Base-by-base conservation (phyloP, 2,329 filamentous ascomycete genomes). In the Ilyonectria destructans region DNA sequence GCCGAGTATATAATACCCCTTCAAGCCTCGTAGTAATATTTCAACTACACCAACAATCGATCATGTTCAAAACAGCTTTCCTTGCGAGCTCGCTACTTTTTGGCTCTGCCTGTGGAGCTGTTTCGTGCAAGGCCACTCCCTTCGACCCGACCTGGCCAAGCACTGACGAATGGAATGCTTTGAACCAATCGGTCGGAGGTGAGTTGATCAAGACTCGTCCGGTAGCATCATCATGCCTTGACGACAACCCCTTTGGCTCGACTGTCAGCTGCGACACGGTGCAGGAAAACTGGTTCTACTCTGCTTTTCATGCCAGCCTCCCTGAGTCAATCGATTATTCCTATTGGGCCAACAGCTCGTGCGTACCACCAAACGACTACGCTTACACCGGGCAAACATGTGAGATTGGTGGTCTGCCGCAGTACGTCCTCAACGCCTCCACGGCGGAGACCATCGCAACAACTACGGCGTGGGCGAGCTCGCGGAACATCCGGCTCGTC, bases 401-500 rank as follows among this genome's bases (percentile, higher is more conserved):
- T 26, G 26, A 26, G 26, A 26, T 26, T 26, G 26, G 26, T 26
- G 26, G 26, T 26, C 26, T 26, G 26, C 26, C 26, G 26, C 26
- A 26, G 26, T 26, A 26, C 26, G 6, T 26, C 26, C 26, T 26
- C 26, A 26, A 26, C 6, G 26, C 26, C 4, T 26, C 26, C 26
- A 26, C 26, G 26, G 26, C 26, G 26, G 26, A 26, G 26, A 26
- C 26, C 9, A 46, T 58, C 4, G 55, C 55, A 4, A n/a, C 21
- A 26, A 40, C 55, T 33, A 40, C 21, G 12, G 12, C 17, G 13
- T 58, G 55, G 55, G 55, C 55, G 3, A 45, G 23, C 43, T 15
- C 15, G 17, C 55, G 55, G 15, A 33, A 58, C 10, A 58, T 58
- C 46, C 55, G 55, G 2, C 45, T 58, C 43, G 55, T 46, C 33